Evolutionary conservation across 805 yeast genomes (phyloP), one percentile per base, ranked within the genome.

Genomic region (Monosporozyma solicola): DNA sequence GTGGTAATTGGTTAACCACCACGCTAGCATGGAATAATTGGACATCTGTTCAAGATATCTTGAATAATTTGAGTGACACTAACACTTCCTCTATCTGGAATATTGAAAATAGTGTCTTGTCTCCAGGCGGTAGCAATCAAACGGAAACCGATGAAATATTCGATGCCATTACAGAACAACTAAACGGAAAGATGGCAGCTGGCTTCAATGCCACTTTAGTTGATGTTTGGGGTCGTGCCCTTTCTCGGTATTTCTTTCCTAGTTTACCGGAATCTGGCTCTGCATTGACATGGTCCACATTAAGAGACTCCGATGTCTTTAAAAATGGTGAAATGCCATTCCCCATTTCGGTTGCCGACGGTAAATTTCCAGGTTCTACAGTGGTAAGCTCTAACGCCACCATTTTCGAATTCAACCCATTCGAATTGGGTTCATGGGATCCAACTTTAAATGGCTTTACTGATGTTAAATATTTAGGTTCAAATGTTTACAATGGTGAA

Each of bases 341-440:
- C 72, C 95, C 85, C 52, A 81, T 84, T 59, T 72, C 78, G 60
- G 84, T 78, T 57, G 79, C 83, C 13, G 81, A 80, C 60, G 87
- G 87, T 48, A 74, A 88, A 68, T 72, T 76, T 15, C 87, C 87
- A 13, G 80, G 80, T 25, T 75, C 85, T 2, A 51, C 57, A 4
- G 74, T 85, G 49, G 71, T 85, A 48, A 74, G 78, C 55, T 64
- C 69, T 31, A 89, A 87, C 72, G 82, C 95, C 5, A 87, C 96
- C 1, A 77, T 76, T 51, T 80, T 83, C 57, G 80, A 82, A 58
- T 67, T 80, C 58, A 77, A 76, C 49, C 91, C 95, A 15, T 83
- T 72, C 61, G 87, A 84, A 64, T 69, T 89, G 61, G 97, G 97
- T 16, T 83, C 95, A 3, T 89, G 95, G 95, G 96, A 90, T 64